A percentile compares a stretch with the other conserved stretches of the same genome.
phyloP scores from a whole-genome alignment of 2,329 filamentous ascomycete genomes.

The Fusarium buxicola region DNA sequence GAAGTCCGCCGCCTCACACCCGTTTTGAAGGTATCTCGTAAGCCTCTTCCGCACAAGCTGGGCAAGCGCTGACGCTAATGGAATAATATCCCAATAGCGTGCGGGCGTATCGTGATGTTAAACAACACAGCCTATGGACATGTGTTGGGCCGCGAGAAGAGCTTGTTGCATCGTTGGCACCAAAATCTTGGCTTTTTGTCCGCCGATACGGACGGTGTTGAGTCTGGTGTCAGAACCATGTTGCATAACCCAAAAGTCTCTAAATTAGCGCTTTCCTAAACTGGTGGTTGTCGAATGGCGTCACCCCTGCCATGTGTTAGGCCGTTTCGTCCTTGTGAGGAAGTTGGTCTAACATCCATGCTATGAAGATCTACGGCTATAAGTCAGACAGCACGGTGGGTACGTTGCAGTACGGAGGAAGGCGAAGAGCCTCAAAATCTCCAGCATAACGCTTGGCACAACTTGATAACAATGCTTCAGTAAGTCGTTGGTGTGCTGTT shows the following conservation, averaged over 20 bases:
- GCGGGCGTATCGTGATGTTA: slow-evolving; percentile 27
- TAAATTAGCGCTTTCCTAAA: slow-evolving; percentile 4
- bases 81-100: slow-evolving; percentile 21
- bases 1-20: slow-evolving; percentile 37
- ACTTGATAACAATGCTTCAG: not conserved
- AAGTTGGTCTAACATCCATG: slow-evolving; percentile 19
- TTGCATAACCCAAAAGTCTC: slow-evolving; percentile 2
- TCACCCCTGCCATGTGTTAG: slow-evolving; percentile 15
- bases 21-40: slow-evolving; percentile 36
- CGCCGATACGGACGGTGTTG: slow-evolving; percentile 19
- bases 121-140: slow-evolving; percentile 13
- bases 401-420: slow-evolving; percentile 7
- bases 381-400: slow-evolving; percentile 9
- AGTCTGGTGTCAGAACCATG: slow-evolving; percentile 9
- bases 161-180: slow-evolving; percentile 11
- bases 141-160: slow-evolving; percentile 14
- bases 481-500: not conserved
- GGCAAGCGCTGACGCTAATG: slow-evolving; percentile 38
- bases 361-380: slow-evolving; percentile 11
- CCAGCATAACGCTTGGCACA: slow-evolving; percentile 34
- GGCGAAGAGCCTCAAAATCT: slow-evolving; percentile 10
- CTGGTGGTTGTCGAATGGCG: slow-evolving; percentile 7
- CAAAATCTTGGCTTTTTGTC: slow-evolving; percentile 22
- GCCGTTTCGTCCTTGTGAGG: slow-evolving; percentile 2
- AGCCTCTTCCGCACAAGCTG: slow-evolving; percentile 37